Base-by-base conservation (phyloP, 176 grass and related monocot species). In the Zoysia japonica region DNA sequence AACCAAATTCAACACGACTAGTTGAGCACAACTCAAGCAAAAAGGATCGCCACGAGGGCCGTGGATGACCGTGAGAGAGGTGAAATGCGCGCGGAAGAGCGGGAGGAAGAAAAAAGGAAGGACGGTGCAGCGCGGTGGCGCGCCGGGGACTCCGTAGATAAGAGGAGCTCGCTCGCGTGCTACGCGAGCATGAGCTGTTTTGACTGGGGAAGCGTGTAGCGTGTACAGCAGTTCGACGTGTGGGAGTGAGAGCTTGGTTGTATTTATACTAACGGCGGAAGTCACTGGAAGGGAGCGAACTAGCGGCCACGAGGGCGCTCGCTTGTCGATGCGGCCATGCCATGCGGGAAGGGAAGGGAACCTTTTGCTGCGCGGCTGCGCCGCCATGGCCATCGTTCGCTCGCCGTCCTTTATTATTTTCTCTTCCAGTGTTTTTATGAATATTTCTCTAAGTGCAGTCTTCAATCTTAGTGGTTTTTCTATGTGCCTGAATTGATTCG, bases 241-340 rank as follows among this genome's bases (percentile, higher is more conserved):
- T 64, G 77, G 77, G 65, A 76, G 57, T 71, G 87, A 68, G 86
- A 59, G 57, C 77, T 80, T n/a, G 72, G 13, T 10, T n/a, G 13
- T 81, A 85, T 85, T 85, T 89, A 85, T 89, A 28, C 28, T 28
- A 89, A 72, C 3, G 72, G 78, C 6, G 72, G 86, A 85, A 71
- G 81, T 81, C 66, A 66, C 82, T 19, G 82, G 87, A 76, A 59
- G 47, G 17, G 13, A 42, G 40, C 40, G 28, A 28, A 28, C 28
- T 28, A 28, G 28, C 28, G 28, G 28, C n/a, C n/a, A 55, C 15
- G 2, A 44, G 65, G 81, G 47, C 43, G 68, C 45, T 40, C 72
- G 72, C 6, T 60, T n/a, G n/a, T 41, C 20, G 15, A 10, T 7
- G 15, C 11, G 46, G 6, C 19, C 44, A 59, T 46, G 76, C 43